Conservation (phyloP, 2,329 filamentous ascomycete species). For the Diaporthe sp. region DNA sequence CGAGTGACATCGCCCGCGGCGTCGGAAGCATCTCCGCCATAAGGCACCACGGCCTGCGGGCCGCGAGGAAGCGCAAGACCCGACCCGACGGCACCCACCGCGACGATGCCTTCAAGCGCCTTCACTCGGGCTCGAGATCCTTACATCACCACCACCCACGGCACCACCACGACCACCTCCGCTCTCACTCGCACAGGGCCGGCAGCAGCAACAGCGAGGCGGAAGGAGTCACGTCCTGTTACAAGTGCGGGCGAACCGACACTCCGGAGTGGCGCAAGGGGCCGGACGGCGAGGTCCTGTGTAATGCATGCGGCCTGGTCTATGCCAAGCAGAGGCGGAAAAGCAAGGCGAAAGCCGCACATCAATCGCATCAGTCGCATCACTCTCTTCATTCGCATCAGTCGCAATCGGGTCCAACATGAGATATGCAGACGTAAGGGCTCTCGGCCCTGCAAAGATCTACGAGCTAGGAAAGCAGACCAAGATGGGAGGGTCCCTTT, state of each 20-base stretch:
- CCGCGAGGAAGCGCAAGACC: constrained; percentile 37
- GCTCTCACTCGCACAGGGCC: not conserved
- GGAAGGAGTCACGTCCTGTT: constrained; percentile 18
- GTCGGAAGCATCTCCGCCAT: constrained; percentile 41
- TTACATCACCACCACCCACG: constrained; percentile 18
- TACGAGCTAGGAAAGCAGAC: not conserved
- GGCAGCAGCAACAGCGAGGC: constrained; percentile 20
- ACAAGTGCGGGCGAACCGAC: constrained; percentile 40
- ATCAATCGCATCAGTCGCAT: constrained; percentile 4
- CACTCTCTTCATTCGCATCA: not conserved
- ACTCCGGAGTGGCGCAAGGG: constrained; percentile 43
- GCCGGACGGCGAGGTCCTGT: constrained; percentile 40
- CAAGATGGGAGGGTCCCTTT: too few species aligned
- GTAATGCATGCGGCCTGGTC: constrained; percentile 42
- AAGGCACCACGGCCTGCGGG: constrained; percentile 39
- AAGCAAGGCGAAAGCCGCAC: constrained; percentile 22
- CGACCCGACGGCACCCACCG: constrained; percentile 14
- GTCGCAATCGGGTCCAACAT: constrained; percentile 7
- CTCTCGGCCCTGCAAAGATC: not conserved
- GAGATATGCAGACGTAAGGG: not conserved
- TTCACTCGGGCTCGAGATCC: constrained; percentile 18
- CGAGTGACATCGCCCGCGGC: constrained; percentile 41
- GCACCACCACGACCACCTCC: not conserved
- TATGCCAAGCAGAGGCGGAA: constrained; percentile 40
- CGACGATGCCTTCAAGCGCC: constrained; percentile 14